These are phyloP conservation scores for Suhomyces sp. DNA, from an alignment of 805 yeast species.

Conservation along the genomic window DNA sequence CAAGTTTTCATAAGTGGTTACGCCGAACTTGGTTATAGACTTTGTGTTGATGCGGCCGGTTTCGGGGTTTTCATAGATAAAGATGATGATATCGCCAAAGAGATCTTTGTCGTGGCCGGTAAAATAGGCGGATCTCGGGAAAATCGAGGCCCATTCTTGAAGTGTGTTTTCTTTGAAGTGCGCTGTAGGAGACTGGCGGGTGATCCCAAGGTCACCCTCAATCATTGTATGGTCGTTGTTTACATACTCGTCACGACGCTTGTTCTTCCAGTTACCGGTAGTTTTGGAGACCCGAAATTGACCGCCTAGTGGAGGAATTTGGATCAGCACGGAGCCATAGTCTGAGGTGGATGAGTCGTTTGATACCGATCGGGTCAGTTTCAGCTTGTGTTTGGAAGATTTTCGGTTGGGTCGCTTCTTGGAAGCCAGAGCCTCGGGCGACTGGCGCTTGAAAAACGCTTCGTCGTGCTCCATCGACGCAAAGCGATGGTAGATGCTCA, in stretches of 20 bases:
- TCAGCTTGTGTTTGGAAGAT: background rate
- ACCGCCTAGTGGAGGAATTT: slow-evolving; percentile 5
- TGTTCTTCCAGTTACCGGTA: background rate
- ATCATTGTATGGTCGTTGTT: background rate
- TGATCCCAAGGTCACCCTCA: background rate
- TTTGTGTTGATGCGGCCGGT: slow-evolving; percentile 50
- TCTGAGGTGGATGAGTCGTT: background rate
- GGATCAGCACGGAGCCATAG: background rate
- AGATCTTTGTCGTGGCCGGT: slow-evolving; percentile 45
- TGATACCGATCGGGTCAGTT: background rate
- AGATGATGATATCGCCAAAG: slow-evolving; percentile 45
- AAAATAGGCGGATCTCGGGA: slow-evolving; percentile 52
- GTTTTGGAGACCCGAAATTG: slow-evolving; percentile 1
- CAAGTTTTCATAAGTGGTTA: slow-evolving; percentile 54
- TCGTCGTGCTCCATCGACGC: slow-evolving; percentile 37
- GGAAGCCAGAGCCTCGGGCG: background rate
- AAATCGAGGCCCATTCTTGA: slow-evolving; percentile 40
- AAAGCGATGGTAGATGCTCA: slow-evolving; percentile 39
- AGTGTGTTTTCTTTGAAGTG: background rate
- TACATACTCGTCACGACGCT: background rate
- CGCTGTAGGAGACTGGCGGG: background rate
- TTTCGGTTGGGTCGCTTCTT: background rate
- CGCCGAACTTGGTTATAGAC: slow-evolving; percentile 64
- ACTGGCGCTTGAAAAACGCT: slow-evolving; percentile 9
- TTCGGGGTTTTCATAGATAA: slow-evolving; percentile 49